Evolutionary conservation across 208 protist genomes (phyloP).

Genomic region (Strigomonas culicis): DNA sequence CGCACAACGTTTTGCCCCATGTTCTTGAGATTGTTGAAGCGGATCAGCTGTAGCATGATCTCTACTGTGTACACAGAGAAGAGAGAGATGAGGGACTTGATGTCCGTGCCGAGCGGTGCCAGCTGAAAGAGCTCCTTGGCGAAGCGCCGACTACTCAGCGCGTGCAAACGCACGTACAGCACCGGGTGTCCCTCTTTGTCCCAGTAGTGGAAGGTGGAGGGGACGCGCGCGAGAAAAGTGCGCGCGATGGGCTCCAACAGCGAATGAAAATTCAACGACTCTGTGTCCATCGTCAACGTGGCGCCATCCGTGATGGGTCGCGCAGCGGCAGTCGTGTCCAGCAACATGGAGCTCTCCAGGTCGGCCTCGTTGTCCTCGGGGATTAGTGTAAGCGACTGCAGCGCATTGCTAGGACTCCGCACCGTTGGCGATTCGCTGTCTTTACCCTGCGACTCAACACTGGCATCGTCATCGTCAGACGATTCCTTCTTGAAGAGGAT

Average conservation of each 20-base stretch:
- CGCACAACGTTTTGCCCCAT: conserved; percentile 17
- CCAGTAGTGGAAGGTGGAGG: conserved; percentile 64
- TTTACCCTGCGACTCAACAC: no score
- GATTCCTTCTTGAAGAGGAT: not conserved
- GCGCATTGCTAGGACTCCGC: no score
- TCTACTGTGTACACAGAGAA: conserved; percentile 57
- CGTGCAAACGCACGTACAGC: conserved; percentile 41
- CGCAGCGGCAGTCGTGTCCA: conserved; percentile 18
- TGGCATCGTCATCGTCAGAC: not conserved
- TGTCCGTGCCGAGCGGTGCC: conserved; percentile 35
- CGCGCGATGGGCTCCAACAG: conserved; percentile 52
- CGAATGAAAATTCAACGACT: conserved; percentile 46
- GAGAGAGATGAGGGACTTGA: conserved; percentile 36
- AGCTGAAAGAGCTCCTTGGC: conserved; percentile 40
- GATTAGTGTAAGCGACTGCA: no score
- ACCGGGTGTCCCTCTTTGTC: conserved; percentile 61
- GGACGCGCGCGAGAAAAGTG: conserved; percentile 29
- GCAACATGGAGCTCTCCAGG: no score
- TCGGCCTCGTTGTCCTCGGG: no score
- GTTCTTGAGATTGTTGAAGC: conserved; percentile 33
- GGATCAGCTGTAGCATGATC: conserved; percentile 45
- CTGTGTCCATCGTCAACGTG: conserved; percentile 8
- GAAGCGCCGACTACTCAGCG: conserved; percentile 29
- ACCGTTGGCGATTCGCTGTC: no score
- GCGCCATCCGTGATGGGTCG: conserved; percentile 8